Evolutionary conservation across 225 moss, liverwort and hornwort genomes (phyloP).

Genomic region (Bryum argenteum): DNA sequence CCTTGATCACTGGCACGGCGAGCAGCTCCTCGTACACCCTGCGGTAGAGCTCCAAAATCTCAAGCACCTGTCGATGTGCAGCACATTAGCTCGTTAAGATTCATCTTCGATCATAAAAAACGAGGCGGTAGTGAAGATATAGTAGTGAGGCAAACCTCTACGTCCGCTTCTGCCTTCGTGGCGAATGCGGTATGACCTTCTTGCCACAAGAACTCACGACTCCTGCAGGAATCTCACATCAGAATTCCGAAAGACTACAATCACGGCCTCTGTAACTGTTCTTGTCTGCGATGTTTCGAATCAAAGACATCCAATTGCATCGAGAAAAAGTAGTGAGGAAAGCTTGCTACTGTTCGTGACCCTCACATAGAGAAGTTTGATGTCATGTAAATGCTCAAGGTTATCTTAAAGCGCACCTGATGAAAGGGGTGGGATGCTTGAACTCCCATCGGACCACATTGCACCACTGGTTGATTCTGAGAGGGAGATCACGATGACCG

Average conservation of each 20-base stretch:
- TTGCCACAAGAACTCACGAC: conserved; percentile 99
- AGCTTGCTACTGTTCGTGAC: neutral
- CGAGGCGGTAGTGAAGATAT: neutral
- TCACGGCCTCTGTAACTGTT: neutral
- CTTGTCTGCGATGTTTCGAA: neutral
- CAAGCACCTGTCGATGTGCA: conserved; percentile 67
- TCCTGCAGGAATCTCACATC: conserved; percentile 50
- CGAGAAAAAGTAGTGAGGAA: neutral
- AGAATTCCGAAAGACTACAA: neutral
- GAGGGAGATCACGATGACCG: conserved; percentile 92
- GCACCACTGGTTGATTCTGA: conserved; percentile 97
- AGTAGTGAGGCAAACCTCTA: conserved; percentile 57
- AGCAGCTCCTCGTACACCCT: conserved; percentile 94
- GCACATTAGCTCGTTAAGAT: neutral
- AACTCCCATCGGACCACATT: conserved; percentile 99
- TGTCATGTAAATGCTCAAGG: neutral
- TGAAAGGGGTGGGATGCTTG: conserved; percentile 96
- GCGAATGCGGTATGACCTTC: conserved; percentile 96
- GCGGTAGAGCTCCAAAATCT: conserved; percentile 87
- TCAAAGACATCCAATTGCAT: conserved; percentile 13
- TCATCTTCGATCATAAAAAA: neutral
- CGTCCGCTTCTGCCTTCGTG: conserved; percentile 80
- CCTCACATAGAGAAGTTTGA: too few species aligned
- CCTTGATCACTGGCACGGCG: conserved; percentile 89
- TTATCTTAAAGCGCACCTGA: conserved; percentile 50